Evolutionary conservation across 345 rosid genomes (phyloP).

Genomic region (Acer negundo): DNA sequence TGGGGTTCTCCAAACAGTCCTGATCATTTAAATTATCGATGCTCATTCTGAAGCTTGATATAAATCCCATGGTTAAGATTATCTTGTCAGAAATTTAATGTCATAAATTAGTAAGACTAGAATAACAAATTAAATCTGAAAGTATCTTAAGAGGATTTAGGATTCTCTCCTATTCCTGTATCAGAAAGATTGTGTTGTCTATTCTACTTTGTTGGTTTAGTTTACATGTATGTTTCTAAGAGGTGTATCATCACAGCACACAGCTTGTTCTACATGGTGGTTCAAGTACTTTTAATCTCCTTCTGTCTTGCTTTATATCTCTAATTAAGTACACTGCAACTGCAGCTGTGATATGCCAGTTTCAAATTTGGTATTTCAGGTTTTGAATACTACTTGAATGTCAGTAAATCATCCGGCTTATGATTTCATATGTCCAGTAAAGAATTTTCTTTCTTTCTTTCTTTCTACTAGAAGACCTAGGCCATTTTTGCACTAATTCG

Average conservation of each 20-base stretch:
- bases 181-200: background rate
- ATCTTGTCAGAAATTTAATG: background rate
- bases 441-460: background rate
- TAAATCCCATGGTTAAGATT: background rate
- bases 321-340: background rate
- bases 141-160: background rate
- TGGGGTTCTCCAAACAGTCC: background rate
- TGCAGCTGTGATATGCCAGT: background rate
- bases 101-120: background rate
- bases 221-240: background rate
- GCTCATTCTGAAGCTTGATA: background rate
- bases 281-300: background rate
- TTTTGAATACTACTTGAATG: background rate
- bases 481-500: background rate
- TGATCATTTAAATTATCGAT: background rate
- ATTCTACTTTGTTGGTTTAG: background rate
- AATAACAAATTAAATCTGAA: background rate
- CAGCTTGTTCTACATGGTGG: background rate
- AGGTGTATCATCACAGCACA: background rate
- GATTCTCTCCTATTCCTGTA: background rate
- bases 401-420: background rate
- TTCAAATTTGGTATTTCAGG: background rate
- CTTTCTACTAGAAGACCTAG: constrained; percentile 3
- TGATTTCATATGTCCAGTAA: background rate
- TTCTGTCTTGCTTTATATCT: background rate